Percentiles rank a stretch among this genome's conserved stretches.
These are phyloP conservation scores for Carex cristatella DNA, from an alignment of 176 grass and related monocot genomes.

Conservation along the genomic window DNA sequence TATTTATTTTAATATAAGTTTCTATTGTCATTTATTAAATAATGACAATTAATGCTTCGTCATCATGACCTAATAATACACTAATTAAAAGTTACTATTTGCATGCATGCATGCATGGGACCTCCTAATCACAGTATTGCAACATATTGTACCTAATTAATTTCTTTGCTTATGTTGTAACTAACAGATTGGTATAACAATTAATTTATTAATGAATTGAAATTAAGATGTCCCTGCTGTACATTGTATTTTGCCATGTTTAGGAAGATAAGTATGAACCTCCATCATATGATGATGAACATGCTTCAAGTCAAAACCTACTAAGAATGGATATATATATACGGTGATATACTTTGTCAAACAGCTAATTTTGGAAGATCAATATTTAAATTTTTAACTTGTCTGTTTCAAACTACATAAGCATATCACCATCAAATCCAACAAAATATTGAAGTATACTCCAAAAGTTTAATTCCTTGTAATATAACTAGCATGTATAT, in stretches of 20 bases:
- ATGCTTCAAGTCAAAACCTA: not conserved
- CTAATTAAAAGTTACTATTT: not conserved
- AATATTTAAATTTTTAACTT: not conserved
- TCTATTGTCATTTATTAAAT: not conserved
- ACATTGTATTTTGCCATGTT: not conserved
- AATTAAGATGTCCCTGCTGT: not conserved
- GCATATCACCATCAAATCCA: not conserved
- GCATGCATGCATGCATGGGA: not conserved
- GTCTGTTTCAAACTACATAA: not conserved
- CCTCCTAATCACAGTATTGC: not conserved
- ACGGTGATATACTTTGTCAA: not conserved
- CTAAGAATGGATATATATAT: not conserved
- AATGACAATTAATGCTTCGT: not conserved
- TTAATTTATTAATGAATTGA: not conserved
- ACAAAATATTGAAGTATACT: not conserved
- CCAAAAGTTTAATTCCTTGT: not conserved
- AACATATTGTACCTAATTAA: not conserved
- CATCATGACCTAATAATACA: not conserved
- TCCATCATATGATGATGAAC: not conserved
- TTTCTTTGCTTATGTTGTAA: not conserved
- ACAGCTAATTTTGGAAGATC: not conserved
- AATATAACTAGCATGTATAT: not conserved
- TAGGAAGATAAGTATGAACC: not conserved
- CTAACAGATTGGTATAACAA: not conserved
- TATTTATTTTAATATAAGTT: not conserved